These are phyloP conservation scores for Cyanodermella asteris DNA, from an alignment of 2,329 filamentous ascomycete species.

Conservation along the genomic window DNA sequence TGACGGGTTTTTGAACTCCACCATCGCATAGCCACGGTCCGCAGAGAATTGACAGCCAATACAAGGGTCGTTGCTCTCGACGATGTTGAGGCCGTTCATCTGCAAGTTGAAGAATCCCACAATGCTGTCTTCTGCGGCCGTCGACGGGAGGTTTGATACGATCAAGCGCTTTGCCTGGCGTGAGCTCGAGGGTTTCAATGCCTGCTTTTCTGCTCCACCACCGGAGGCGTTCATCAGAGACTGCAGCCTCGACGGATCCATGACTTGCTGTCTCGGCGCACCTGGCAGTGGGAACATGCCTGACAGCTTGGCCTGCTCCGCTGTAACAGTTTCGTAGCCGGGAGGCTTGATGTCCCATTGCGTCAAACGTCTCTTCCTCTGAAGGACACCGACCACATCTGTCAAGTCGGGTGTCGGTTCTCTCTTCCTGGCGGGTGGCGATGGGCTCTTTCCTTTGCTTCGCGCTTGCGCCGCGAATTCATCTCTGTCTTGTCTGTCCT, in stretches of 20 bases:
- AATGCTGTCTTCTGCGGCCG: constrained; percentile 53
- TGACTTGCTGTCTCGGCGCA: constrained; percentile 79
- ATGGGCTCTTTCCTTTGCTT: constrained; percentile 50
- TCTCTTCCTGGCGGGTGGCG: constrained; percentile 68
- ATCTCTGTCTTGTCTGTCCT: constrained; percentile 32
- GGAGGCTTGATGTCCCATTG: constrained; percentile 99
- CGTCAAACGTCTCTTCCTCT: constrained; percentile 77
- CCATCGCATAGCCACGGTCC: constrained; percentile 58
- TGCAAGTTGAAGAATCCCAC: constrained; percentile 86
- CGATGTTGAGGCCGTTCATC: constrained; percentile 86
- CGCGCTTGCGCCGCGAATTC: constrained; percentile 22
- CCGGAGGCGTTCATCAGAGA: constrained; percentile 86
- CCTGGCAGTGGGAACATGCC: constrained; percentile 97
- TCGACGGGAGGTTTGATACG: constrained; percentile 57
- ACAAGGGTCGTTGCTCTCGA: constrained; percentile 67
- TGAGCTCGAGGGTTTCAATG: constrained; percentile 78
- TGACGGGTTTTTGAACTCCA: constrained; percentile 72
- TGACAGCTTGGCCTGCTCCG: constrained; percentile 94
- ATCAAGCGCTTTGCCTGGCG: constrained; percentile 86
- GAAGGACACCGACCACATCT: constrained; percentile 56
- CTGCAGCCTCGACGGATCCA: constrained; percentile 84
- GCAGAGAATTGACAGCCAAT: constrained; percentile 60
- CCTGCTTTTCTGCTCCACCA: constrained; percentile 27
- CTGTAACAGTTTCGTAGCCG: constrained; percentile 93
- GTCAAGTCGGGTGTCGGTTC: constrained; percentile 93